Evolutionary conservation across 257 asterid genomes (phyloP), one percentile per base, ranked within the genome.

Genomic region (Forsythia suspensa): DNA sequence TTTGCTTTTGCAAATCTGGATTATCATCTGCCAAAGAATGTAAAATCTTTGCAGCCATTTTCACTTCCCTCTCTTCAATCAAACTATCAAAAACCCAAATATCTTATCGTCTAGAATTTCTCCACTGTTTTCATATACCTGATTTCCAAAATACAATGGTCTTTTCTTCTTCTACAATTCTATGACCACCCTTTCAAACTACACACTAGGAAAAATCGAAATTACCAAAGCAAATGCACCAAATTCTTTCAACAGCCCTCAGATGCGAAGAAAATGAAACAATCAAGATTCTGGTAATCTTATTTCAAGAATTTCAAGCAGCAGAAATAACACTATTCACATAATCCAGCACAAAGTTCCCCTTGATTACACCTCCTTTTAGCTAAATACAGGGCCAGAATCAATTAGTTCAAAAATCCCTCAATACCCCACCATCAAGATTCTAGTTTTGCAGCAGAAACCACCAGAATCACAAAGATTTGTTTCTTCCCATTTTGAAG

Each of bases 21-120:
- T 90, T 89, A 9, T 92, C 98, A 82, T 94, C 97, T 46, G 95
- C 87, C 84, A 94, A 80, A 70, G 98, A 88, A 82, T 88, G 98
- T 70, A 94, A 84, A 61, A 94, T 85, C 82, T 90, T 94, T 63
- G 97, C 95, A 43, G 98, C 97, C 98, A 94, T 94, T 18, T 85
- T 83, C 36, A 76, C 79, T 74, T 82, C 81, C 71, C 74, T 76
- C 65, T 72, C 71, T 41, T 16, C 75, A 39, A 44, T 48, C 70
- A 76, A 81, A 72, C 69, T n/a, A 80, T 77, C 42, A 15, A 76
- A 15, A 52, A 24, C 80, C 66, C 71, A 44, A 75, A 15, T 61
- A 36, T 77, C 76, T 43, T 61, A 39, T 21, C 34, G 34, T 29
- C 34, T 29, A 29, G 34, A 1, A 34, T 16, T 24, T 74, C 71